Evolutionary conservation across 352 stramenopile genomes (phyloP), one percentile per base, ranked within the genome.

Genomic region (Pythium brassicae): DNA sequence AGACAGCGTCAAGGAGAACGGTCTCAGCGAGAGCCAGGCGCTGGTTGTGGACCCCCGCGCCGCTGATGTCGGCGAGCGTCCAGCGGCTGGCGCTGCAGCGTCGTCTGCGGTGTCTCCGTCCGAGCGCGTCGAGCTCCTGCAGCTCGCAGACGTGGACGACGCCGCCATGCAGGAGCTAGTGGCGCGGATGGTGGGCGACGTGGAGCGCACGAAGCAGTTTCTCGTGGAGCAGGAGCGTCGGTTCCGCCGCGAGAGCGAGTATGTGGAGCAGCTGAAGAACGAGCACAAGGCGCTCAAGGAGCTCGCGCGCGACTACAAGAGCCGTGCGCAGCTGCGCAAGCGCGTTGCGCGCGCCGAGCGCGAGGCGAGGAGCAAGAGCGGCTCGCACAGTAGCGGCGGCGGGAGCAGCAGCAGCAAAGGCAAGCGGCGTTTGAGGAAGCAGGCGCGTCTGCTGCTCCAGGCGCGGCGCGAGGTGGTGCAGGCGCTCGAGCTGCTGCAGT

Each of bases 401-500:
- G 58, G 35, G 14, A 50, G 19, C 25, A 65, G 61, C 46, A 61
- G 48, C 15, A 27, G 8, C 48, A 43, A 29, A 19, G 22, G 44
- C 20, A 42, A 42, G 42, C 57, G 50, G 47, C 60, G 53, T 45
- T n/a, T 57, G 8, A 71, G 64, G 53, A 88, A 85, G 46, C 69
- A 87, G 57, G 65, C 68, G 12, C 78, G 74, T 49, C 57, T 58
- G 5, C 50, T 81, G 25, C 61, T 69, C 23, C 62, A 66, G 26
- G 76, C 85, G 51, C 69, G 76, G 39, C 71, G 66, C 17, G 71
- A 78, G 14, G 49, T 88, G 37, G 71, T 65, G 17, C 61, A 87
- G 45, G 66, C 67, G 19, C 87, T 87, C 40, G 66, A 87, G 53
- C 59, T 92, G 20, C 57, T 88, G 42, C 56, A 87, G 55, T 86